Conservation (phyloP, 2,329 filamentous ascomycete species). For the Colletotrichum chlorophyti region DNA sequence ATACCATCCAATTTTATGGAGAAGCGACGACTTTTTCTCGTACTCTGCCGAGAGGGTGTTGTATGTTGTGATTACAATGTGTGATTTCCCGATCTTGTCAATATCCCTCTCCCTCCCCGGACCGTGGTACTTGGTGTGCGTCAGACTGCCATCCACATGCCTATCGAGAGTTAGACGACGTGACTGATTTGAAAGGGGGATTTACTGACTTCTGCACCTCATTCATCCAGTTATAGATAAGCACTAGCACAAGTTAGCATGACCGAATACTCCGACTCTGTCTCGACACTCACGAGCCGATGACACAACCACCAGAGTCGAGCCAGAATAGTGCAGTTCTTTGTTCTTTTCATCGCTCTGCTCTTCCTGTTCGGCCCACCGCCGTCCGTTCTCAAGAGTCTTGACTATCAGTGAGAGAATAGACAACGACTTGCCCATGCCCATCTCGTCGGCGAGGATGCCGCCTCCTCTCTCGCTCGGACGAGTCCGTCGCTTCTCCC, state of each 20-base stretch:
- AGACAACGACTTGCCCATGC: constrained; percentile 64
- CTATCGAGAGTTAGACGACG: constrained; percentile 32
- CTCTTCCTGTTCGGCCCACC: constrained; percentile 39
- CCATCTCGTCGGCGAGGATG: constrained; percentile 68
- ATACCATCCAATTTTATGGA: constrained; percentile 48
- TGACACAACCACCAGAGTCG: constrained; percentile 53
- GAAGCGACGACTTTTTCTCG: constrained; percentile 22
- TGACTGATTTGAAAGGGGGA: background rate
- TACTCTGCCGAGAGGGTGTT: constrained; percentile 49
- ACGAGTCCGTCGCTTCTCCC: constrained; percentile 34
- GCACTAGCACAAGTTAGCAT: constrained; percentile 36
- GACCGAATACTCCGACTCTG: background rate
- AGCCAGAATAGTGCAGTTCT: constrained; percentile 36
- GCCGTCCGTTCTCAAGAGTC: constrained; percentile 43
- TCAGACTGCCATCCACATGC: constrained; percentile 39
- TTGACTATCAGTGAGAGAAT: constrained; percentile 55
- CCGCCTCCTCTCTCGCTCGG: constrained; percentile 47
- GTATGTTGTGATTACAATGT: constrained; percentile 56
- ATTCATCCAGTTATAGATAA: constrained; percentile 47
- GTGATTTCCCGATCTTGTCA: constrained; percentile 37
- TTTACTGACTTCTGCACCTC: constrained; percentile 44
- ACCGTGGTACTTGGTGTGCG: constrained; percentile 45
- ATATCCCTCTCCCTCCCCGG: constrained; percentile 34
- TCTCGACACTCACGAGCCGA: constrained; percentile 44
- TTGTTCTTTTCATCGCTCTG: constrained; percentile 24